phyloP scores from a whole-genome alignment of 1,284 basidiomycete genomes.

The Leccinum pachyderme region DNA sequence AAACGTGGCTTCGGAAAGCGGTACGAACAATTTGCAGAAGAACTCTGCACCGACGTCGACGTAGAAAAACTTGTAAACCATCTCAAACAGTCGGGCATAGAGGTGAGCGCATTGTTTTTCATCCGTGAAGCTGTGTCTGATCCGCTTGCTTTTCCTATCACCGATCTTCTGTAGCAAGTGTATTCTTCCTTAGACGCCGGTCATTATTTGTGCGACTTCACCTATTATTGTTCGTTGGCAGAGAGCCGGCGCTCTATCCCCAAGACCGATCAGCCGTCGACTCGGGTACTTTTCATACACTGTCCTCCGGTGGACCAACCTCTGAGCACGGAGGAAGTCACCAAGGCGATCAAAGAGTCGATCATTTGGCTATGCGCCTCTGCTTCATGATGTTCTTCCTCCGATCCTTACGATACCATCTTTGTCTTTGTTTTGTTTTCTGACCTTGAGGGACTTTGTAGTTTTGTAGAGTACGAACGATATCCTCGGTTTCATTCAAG shows the following conservation, averaged over 20 bases:
- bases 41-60: constrained; percentile 47
- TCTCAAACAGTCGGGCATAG: constrained; percentile 54
- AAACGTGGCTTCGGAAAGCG: constrained; percentile 51
- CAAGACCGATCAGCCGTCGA: constrained; percentile 54
- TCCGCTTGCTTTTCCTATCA: not conserved
- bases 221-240: constrained; percentile 76
- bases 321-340: constrained; percentile 60
- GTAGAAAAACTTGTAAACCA: constrained; percentile 52
- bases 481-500: not conserved
- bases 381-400: constrained; percentile 16
- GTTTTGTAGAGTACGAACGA: constrained; percentile 11
- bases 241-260: constrained; percentile 56
- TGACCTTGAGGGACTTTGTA: constrained; percentile 25
- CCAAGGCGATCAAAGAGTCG: constrained; percentile 59
- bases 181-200: constrained; percentile 74
- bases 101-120: constrained; percentile 42
- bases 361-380: constrained; percentile 53
- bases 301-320: constrained; percentile 66
- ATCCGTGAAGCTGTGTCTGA: constrained; percentile 1
- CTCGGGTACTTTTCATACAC: constrained; percentile 70
- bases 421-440: constrained; percentile 1
- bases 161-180: constrained; percentile 47
- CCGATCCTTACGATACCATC: constrained; percentile 15
- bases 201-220: constrained; percentile 75
- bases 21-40: constrained; percentile 46